phyloP scores from a whole-genome alignment of 495 filamentous ascomycete genomes.

The Penicillium taxi region DNA sequence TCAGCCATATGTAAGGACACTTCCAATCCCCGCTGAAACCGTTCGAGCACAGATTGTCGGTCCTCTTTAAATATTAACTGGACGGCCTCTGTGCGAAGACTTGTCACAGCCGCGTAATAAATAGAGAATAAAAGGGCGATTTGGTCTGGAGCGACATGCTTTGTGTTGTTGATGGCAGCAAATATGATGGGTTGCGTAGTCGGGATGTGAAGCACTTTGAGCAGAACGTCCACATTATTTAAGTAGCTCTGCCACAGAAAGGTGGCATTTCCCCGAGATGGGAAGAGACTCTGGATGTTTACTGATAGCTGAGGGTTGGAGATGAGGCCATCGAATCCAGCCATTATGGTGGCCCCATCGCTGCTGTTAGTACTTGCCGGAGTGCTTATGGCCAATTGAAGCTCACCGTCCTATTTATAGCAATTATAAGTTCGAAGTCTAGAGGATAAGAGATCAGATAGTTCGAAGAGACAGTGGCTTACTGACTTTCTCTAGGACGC shows the following conservation, averaged over 20 bases:
- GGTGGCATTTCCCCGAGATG: constrained; percentile 20
- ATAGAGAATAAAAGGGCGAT: constrained; percentile 38
- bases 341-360: constrained; percentile 4
- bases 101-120: too few species aligned
- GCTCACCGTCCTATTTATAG: too few species aligned
- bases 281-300: constrained; percentile 15
- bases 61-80: too few species aligned
- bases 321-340: constrained; percentile 16
- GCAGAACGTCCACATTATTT: constrained; percentile 30
- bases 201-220: constrained; percentile 41
- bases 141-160: constrained; percentile 23
- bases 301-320: constrained; percentile 14
- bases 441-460: too few species aligned
- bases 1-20: constrained; percentile 18
- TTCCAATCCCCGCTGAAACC: constrained; percentile 28
- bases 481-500: constrained; percentile 21
- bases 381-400: too few species aligned
- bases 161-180: constrained; percentile 30
- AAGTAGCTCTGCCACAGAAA: constrained; percentile 27
- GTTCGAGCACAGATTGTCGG: constrained; percentile 20
- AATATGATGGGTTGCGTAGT: constrained; percentile 25
- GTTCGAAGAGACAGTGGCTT: constrained; percentile 20
- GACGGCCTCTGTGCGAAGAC: too few species aligned
- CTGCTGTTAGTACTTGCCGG: constrained; percentile 7
- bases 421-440: too few species aligned